Conservation (phyloP, 2,329 filamentous ascomycete genomes). For the Cryphonectria nitschkei region DNA sequence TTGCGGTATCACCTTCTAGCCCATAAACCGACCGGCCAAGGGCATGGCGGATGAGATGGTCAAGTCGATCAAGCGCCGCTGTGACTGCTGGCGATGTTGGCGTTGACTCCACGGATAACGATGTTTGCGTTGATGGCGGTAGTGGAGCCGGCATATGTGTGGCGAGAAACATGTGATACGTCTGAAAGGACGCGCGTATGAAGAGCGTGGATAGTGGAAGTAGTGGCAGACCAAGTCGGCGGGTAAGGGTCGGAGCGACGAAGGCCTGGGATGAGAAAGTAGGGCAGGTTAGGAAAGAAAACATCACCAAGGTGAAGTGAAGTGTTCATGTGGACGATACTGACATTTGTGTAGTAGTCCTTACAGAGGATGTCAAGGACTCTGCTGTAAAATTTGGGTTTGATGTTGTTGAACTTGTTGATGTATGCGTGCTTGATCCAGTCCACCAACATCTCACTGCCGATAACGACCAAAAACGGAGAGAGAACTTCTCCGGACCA, state of each 20-base stretch:
- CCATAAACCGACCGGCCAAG: constrained; percentile 75
- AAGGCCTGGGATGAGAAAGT: constrained; percentile 67
- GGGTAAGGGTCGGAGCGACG: constrained; percentile 84
- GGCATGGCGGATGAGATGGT: constrained; percentile 75
- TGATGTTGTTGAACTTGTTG: constrained; percentile 97
- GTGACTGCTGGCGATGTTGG: constrained; percentile 74
- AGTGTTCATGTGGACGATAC: constrained; percentile 35
- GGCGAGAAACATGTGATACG: constrained; percentile 96
- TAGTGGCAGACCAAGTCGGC: constrained; percentile 85
- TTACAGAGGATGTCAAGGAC: constrained; percentile 94
- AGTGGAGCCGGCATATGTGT: constrained; percentile 80
- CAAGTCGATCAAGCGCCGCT: constrained; percentile 78
- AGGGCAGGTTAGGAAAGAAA: not conserved
- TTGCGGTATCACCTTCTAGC: constrained; percentile 47
- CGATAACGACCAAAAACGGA: constrained; percentile 90
- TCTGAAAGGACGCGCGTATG: constrained; percentile 91
- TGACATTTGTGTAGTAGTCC: constrained; percentile 93
- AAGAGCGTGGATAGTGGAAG: constrained; percentile 94
- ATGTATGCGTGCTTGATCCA: constrained; percentile 98
- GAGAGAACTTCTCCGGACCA: constrained; percentile 83
- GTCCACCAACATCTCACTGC: constrained; percentile 95
- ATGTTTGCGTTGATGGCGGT: constrained; percentile 65
- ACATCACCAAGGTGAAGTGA: not conserved
- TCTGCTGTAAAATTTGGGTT: constrained; percentile 83
- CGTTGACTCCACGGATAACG: constrained; percentile 66